These are phyloP conservation scores for Blastomyces gilchristii DNA, from an alignment of 2,329 filamentous ascomycete genomes.

Conservation along the genomic window DNA sequence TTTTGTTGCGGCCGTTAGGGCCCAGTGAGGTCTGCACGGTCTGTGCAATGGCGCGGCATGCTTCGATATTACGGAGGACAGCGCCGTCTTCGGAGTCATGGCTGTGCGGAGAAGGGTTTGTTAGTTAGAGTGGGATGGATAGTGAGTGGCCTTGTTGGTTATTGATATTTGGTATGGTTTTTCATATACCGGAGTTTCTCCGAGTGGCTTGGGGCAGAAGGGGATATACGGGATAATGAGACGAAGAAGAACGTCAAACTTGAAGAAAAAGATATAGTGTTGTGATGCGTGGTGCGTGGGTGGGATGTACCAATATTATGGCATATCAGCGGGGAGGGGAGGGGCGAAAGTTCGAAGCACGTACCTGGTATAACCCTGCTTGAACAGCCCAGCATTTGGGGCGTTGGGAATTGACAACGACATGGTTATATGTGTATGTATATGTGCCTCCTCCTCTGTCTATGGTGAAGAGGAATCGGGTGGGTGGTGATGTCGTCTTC, in stretches of 20 bases:
- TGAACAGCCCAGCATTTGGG: constrained; percentile 88
- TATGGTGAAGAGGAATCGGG: background rate
- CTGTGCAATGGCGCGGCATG: constrained; percentile 87
- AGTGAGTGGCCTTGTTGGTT: background rate
- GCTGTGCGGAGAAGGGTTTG: constrained; percentile 42
- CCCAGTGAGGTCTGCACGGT: constrained; percentile 96
- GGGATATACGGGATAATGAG: constrained; percentile 7
- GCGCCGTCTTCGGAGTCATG: constrained; percentile 99
- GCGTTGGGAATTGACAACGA: constrained; percentile 93
- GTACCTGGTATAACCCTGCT: constrained; percentile 92
- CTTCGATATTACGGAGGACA: constrained; percentile 96
- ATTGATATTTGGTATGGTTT: background rate
- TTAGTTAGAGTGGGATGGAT: constrained; percentile 11
- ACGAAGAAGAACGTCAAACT: constrained; percentile 18
- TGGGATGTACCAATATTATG: background rate
- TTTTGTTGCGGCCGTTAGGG: constrained; percentile 97
- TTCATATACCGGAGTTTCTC: background rate
- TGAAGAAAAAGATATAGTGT: constrained; percentile 6
- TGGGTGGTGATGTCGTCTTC: constrained; percentile 2
- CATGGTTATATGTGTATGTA: constrained; percentile 47
- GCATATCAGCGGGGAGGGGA: constrained; percentile 6
- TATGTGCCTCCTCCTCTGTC: background rate
- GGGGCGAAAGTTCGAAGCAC: constrained; percentile 18
- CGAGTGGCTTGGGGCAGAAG: constrained; percentile 9
- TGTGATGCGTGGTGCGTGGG: background rate